phyloP scores from a whole-genome alignment of 176 grass and related monocot species.

The Saccharum officinarum region DNA sequence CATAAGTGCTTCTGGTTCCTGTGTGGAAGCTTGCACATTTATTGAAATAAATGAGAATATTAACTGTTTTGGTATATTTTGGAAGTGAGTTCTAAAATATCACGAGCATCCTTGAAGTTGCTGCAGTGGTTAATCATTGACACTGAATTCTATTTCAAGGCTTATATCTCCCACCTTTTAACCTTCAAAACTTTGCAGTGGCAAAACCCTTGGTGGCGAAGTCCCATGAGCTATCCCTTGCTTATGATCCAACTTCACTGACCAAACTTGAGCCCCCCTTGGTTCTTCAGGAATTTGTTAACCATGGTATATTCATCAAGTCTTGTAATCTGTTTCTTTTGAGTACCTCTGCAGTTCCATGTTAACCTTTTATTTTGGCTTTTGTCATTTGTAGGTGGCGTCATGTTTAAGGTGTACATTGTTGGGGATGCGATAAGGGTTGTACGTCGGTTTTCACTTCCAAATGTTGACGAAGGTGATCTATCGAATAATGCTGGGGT shows the following conservation, averaged over 20 bases:
- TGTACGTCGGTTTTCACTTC: slow-evolving; percentile 87
- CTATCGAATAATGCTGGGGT: slow-evolving; percentile 66
- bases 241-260: slow-evolving; percentile 80
- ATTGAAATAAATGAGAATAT: neutral
- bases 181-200: slow-evolving; percentile 55
- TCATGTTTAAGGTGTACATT: slow-evolving; percentile 97
- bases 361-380: slow-evolving; percentile 15
- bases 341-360: neutral
- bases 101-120: neutral
- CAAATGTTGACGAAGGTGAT: slow-evolving; percentile 71
- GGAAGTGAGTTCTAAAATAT: neutral
- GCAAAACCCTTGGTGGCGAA: slow-evolving; percentile 91
- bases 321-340: neutral
- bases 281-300: slow-evolving; percentile 98
- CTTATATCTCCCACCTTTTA: neutral
- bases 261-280: slow-evolving; percentile 82
- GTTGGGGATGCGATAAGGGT: slow-evolving; percentile 90
- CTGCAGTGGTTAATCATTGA: neutral
- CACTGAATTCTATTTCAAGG: neutral
- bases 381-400: slow-evolving; percentile 61
- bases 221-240: slow-evolving; percentile 90
- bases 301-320: slow-evolving; percentile 62
- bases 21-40: neutral
- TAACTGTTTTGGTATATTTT: neutral
- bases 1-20: neutral